phyloP scores from a whole-genome alignment of 805 yeast genomes.

The Candida tallmaniae region DNA sequence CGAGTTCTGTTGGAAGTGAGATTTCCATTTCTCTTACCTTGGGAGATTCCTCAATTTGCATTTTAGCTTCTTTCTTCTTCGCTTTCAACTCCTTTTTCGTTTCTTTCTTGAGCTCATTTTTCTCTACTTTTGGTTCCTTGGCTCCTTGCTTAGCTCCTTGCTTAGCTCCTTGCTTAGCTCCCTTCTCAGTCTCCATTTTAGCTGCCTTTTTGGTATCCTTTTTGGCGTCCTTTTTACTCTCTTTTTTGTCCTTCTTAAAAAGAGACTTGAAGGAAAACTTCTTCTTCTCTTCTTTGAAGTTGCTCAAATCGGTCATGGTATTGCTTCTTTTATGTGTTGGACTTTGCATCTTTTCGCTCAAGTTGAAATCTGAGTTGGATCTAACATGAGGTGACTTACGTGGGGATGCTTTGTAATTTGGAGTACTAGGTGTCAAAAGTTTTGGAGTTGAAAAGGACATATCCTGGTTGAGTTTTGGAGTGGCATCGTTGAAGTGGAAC shows the following conservation, averaged over 20 bases:
- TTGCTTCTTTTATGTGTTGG: conserved; percentile 17
- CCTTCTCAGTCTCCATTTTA: conserved; percentile 1
- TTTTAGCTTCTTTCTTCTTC: background rate
- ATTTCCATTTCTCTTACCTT: conserved; percentile 1
- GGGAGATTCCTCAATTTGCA: background rate
- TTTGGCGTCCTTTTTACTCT: conserved; percentile 1
- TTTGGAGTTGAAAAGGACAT: conserved; percentile 5
- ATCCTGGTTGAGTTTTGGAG: conserved; percentile 3
- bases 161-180: background rate
- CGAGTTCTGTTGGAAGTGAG: conserved; percentile 10
- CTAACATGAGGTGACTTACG: conserved; percentile 18
- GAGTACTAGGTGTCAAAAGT: conserved; percentile 3
- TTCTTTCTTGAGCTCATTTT: background rate
- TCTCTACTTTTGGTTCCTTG: conserved; percentile 1
- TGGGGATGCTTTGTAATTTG: conserved; percentile 9
- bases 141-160: no score
- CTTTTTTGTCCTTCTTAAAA: conserved; percentile 34
- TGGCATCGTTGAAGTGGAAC: conserved; percentile 1
- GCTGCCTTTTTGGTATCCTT: conserved; percentile 2
- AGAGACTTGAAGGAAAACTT: conserved; percentile 36
- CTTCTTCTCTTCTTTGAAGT: conserved; percentile 15
- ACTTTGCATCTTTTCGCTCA: conserved; percentile 10
- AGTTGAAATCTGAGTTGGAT: conserved; percentile 18
- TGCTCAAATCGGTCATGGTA: conserved; percentile 18
- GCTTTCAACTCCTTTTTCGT: conserved; percentile 1